Conservation (phyloP, 495 filamentous ascomycete species). For the Mycothermus thermophilus region DNA sequence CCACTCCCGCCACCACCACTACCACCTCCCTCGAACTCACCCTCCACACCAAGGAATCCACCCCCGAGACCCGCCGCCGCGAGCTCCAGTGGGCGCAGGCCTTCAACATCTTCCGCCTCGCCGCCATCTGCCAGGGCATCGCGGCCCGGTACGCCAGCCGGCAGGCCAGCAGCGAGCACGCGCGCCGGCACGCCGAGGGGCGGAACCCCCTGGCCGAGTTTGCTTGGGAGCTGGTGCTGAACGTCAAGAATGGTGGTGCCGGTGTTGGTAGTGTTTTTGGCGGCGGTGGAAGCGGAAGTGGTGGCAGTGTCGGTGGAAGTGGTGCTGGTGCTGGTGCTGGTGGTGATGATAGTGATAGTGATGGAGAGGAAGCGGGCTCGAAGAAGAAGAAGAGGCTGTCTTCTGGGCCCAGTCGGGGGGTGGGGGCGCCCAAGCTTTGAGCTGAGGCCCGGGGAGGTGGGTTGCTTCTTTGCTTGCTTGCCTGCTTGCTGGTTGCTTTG, state of each 20-base stretch:
- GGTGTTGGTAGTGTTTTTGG: no score
- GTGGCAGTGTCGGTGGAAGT: not conserved
- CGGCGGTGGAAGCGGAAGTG: constrained; percentile 6
- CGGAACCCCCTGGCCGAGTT: constrained; percentile 55
- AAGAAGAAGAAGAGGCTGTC: no score
- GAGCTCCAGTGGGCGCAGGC: constrained; percentile 56
- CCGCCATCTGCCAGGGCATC: constrained; percentile 89
- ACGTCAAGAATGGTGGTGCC: constrained; percentile 14
- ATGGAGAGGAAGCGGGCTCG: no score
- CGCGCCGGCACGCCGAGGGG: constrained; percentile 52
- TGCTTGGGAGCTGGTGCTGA: constrained; percentile 50
- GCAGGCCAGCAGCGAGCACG: constrained; percentile 81
- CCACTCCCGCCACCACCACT: no score
- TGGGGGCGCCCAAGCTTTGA: no score
- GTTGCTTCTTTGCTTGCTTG: no score
- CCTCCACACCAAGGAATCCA: constrained; percentile 10
- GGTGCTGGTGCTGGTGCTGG: not conserved
- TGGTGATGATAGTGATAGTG: not conserved
- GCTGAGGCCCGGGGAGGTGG: no score
- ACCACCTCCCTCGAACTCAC: constrained; percentile 16
- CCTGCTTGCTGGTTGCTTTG: no score
- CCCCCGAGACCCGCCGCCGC: constrained; percentile 28
- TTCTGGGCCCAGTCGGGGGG: no score
- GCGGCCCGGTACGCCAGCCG: constrained; percentile 68
- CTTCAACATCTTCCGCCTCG: constrained; percentile 45